Percentiles rank a stretch among this genome's conserved stretches.
These are phyloP conservation scores for Boletellus ananas DNA, from an alignment of 768 basidiomycete genomes.

Conservation along the genomic window DNA sequence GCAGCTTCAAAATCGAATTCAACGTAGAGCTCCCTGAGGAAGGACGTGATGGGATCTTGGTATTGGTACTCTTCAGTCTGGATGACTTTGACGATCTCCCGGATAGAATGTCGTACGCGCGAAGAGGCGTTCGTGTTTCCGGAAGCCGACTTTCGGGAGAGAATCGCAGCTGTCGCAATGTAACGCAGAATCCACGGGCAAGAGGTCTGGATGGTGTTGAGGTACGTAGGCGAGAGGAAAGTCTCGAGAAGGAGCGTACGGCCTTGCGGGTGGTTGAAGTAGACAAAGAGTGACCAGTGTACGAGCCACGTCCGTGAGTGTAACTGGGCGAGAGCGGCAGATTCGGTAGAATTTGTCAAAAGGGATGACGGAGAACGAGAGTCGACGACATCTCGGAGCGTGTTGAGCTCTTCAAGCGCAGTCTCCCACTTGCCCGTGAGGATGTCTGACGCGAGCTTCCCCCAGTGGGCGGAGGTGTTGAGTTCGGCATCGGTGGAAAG, in stretches of 20 bases:
- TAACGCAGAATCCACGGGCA: conserved; percentile 95
- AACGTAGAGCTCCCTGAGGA: conserved; percentile 89
- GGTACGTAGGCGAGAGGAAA: conserved; percentile 93
- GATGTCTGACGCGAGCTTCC: conserved; percentile 95
- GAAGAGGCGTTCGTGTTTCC: conserved; percentile 49
- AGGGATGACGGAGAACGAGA: conserved; percentile 58
- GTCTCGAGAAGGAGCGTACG: conserved; percentile 91
- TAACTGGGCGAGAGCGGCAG: conserved; percentile 79
- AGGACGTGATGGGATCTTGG: conserved; percentile 87
- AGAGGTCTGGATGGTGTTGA: conserved; percentile 97
- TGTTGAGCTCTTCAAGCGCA: conserved; percentile 93
- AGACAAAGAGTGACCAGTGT: conserved; percentile 98
- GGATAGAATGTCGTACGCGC: conserved; percentile 82
- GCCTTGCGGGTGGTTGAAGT: conserved; percentile 94
- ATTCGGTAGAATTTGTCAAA: conserved; percentile 43
- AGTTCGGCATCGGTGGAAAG: conserved; percentile 91
- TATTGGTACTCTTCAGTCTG: conserved; percentile 97
- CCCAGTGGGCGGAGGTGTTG: conserved; percentile 97
- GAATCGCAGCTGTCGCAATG: conserved; percentile 87
- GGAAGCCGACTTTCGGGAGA: conserved; percentile 75
- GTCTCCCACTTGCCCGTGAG: conserved; percentile 92
- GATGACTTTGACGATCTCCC: conserved; percentile 89
- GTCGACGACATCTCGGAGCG: conserved; percentile 90
- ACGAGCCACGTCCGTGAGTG: conserved; percentile 95
- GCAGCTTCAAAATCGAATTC: conserved; percentile 97